These are phyloP conservation scores for Aspergillus mulundensis DNA, from an alignment of 495 filamentous ascomycete species.

Conservation along the genomic window DNA sequence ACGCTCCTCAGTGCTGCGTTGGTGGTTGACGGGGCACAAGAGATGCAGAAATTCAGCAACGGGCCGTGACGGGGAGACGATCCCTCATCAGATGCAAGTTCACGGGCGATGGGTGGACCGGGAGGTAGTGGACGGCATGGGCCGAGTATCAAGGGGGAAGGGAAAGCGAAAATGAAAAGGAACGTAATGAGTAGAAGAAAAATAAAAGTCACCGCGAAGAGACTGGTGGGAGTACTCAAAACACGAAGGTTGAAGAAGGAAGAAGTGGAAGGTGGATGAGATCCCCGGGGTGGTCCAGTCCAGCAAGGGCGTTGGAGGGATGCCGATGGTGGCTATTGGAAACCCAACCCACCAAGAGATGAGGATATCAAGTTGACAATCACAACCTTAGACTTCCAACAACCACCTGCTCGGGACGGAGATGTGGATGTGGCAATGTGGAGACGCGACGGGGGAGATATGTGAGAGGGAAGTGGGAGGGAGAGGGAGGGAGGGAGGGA, in stretches of 20 bases:
- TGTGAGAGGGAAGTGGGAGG: background rate
- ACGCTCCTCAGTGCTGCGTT: slow-evolving; percentile 12
- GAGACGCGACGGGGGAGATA: slow-evolving; percentile 7
- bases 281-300: background rate
- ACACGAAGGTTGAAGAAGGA: background rate
- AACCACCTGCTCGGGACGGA: slow-evolving; percentile 15
- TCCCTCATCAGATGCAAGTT: slow-evolving; percentile 19
- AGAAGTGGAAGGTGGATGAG: background rate
- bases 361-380: background rate
- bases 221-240: too few relatives aligned
- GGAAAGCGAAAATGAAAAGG: background rate
- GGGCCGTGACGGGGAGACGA: slow-evolving; percentile 24
- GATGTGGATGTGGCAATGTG: slow-evolving; percentile 4
- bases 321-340: slow-evolving; percentile 12
- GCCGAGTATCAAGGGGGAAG: slow-evolving; percentile 20
- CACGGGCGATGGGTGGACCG: slow-evolving; percentile 11
- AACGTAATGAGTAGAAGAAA: too few relatives aligned
- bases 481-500: background rate
- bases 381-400: slow-evolving; percentile 12
- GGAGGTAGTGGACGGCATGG: slow-evolving; percentile 14
- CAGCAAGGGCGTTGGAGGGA: slow-evolving; percentile 24
- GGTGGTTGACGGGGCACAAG: slow-evolving; percentile 18
- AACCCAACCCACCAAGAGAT: slow-evolving; percentile 1
- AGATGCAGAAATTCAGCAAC: slow-evolving; percentile 25
- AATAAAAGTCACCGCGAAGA: background rate